Base-by-base conservation (phyloP, 1,139 yeast genomes). In the Protomyces pachydermus region DNA sequence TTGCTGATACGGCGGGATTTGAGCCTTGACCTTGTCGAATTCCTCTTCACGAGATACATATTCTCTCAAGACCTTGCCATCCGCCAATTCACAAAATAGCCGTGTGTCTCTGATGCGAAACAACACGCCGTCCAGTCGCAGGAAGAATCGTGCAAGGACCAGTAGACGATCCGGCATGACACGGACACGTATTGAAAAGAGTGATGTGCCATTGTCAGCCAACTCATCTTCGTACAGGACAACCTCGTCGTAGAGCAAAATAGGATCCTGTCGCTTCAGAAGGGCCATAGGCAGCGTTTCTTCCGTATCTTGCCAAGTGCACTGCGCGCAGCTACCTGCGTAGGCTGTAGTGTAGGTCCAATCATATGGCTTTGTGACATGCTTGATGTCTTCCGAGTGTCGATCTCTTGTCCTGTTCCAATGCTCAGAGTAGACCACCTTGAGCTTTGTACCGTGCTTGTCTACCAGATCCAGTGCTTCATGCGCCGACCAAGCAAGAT, bases 341-440 rank as follows among this genome's bases (percentile, higher is more conserved):
- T 91, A 93, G 60, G 80, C 78, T 0, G 97, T 84, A 0, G 96
- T 83, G 73, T 93, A 93, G 0, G 98, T 93, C 99, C 99, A 93
- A 76, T 93, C 98, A 74, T 84, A 95, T 1, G 96, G 95, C 71
- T 87, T 88, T 58, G 86, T 82, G 65, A 85, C 80, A 52, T 81
- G 80, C 66, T 82, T 74, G 9, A 83, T 77, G 51, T 76, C 76
- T 23, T 77, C 80, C 57, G 76, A 80, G 53, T 69, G 68, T 18
- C 48, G 65, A 20, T 66, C 67, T 18, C 72, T 65, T 5, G 70
- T 68, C 61, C 74, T 76, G 53, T 75, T 75, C 64, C 82, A 65
- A 18, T 62, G 90, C 66, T 87, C 81, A n/a, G 96, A 90, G 74
- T 91, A 90, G 16, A 96, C 85, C 16, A 91, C 98, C 68, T 85